These are phyloP conservation scores for Gastrodia elata DNA, from an alignment of 106 monocot species.

Conservation along the genomic window DNA sequence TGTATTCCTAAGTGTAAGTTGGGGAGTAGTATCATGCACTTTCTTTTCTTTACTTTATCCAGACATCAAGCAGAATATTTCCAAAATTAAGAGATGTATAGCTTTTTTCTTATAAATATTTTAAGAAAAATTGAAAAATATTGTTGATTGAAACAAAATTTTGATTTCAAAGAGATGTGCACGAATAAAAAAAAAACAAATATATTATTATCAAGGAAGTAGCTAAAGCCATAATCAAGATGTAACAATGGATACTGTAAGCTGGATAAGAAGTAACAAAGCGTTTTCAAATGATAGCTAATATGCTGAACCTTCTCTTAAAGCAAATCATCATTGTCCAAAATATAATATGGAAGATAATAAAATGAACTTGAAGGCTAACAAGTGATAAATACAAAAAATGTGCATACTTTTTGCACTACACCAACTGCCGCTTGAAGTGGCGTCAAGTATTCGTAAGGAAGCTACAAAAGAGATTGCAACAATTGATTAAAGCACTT, in stretches of 20 bases:
- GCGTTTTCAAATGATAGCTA: not conserved
- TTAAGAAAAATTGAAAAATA: too few relatives aligned
- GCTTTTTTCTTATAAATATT: too few relatives aligned
- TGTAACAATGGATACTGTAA: not conserved
- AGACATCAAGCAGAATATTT: too few relatives aligned
- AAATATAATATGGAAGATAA: not conserved
- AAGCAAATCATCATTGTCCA: too few relatives aligned
- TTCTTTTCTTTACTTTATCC: too few relatives aligned
- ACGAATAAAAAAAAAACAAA: not conserved
- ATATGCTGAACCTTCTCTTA: not conserved
- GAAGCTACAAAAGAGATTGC: conserved; percentile 35
- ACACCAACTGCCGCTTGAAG: conserved; percentile 91
- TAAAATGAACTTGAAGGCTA: not conserved
- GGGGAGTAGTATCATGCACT: too few relatives aligned
- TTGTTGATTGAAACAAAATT: not conserved
- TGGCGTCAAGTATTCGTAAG: conserved; percentile 84
- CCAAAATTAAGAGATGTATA: too few relatives aligned
- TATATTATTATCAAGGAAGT: not conserved
- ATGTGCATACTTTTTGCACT: conserved; percentile 64
- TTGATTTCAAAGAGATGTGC: not conserved
- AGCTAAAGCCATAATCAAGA: not conserved
- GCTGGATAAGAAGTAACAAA: not conserved
- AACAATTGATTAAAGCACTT: not conserved
- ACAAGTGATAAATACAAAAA: not conserved
- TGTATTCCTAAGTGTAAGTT: too few relatives aligned